Percentiles rank a stretch among this genome's conserved stretches.
These are phyloP conservation scores for Botrytis fabae DNA, from an alignment of 2,329 filamentous ascomycete species.

Conservation along the genomic window DNA sequence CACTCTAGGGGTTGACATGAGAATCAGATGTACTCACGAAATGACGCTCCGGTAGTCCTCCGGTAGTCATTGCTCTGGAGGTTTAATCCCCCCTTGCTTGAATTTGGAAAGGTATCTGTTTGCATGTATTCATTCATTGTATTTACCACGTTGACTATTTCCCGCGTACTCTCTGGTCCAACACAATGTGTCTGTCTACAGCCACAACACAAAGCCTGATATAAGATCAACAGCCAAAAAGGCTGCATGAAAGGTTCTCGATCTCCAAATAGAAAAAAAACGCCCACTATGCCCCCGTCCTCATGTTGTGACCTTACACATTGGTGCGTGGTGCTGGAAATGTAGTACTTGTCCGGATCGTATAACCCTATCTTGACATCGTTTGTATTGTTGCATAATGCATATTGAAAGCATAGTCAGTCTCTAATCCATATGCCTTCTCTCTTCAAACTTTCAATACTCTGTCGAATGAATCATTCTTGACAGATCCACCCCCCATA, in stretches of 20 bases:
- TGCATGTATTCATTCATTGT: background rate
- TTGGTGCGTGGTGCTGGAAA: constrained; percentile 26
- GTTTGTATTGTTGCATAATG: background rate
- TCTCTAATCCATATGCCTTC: constrained; percentile 19
- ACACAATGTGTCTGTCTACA: background rate
- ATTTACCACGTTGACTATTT: background rate
- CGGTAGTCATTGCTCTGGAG: background rate
- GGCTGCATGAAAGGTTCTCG: background rate
- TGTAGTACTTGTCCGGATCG: constrained; percentile 30
- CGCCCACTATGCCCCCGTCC: constrained; percentile 37
- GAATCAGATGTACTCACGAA: background rate
- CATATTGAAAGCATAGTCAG: background rate
- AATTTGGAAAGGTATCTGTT: background rate
- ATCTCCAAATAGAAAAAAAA: constrained; percentile 24
- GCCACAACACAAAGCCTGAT: background rate
- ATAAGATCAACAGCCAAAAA: constrained; percentile 3
- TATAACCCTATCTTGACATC: constrained; percentile 2
- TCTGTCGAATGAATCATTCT: constrained; percentile 72
- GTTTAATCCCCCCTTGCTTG: background rate
- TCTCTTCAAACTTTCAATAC: constrained; percentile 58
- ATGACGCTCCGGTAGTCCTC: background rate
- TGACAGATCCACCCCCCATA: constrained; percentile 79
- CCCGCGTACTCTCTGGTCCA: background rate
- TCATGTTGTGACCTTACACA: constrained; percentile 11
- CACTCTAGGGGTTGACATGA: background rate